Conservation (phyloP, 164 flowering plant species). For the Macadamia integrifolia region DNA sequence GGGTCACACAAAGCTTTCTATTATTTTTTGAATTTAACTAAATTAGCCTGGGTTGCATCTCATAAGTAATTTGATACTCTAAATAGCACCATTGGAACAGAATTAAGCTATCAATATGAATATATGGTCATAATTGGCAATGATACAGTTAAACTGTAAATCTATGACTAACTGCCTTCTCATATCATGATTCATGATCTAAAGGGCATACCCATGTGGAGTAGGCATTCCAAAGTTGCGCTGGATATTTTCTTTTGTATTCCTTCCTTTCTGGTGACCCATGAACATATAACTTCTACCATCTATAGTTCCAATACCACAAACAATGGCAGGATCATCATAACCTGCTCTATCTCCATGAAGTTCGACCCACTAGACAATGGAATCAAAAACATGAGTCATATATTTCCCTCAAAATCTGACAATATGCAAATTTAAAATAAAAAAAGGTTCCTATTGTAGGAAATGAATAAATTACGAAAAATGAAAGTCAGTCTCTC, state of each 20-base stretch:
- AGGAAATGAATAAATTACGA: not conserved
- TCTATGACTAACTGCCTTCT: too few relatives aligned
- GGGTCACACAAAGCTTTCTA: not conserved
- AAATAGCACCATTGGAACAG: not conserved
- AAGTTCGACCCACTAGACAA: slow-evolving; percentile 80
- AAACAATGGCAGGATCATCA: slow-evolving; percentile 96
- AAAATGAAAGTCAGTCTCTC: not conserved
- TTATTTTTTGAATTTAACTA: too few relatives aligned
- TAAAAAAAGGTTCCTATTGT: not conserved
- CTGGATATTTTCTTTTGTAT: slow-evolving; percentile 85
- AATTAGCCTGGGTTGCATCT: not conserved
- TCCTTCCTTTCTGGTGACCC: slow-evolving; percentile 96
- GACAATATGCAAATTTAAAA: not conserved
- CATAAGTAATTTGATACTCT: not conserved
- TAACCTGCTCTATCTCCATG: slow-evolving; percentile 98
- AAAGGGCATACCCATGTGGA: slow-evolving; percentile 82
- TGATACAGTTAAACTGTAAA: too few relatives aligned
- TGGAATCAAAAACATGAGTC: not conserved
- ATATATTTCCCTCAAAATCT: not conserved
- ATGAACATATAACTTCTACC: slow-evolving; percentile 85
- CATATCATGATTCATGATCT: too few relatives aligned
- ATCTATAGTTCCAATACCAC: slow-evolving; percentile 85
- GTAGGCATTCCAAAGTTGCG: slow-evolving; percentile 99
- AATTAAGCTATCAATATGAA: not conserved
- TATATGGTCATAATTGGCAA: not conserved